phyloP scores from a whole-genome alignment of 805 yeast genomes.

The Candida berthetii region DNA sequence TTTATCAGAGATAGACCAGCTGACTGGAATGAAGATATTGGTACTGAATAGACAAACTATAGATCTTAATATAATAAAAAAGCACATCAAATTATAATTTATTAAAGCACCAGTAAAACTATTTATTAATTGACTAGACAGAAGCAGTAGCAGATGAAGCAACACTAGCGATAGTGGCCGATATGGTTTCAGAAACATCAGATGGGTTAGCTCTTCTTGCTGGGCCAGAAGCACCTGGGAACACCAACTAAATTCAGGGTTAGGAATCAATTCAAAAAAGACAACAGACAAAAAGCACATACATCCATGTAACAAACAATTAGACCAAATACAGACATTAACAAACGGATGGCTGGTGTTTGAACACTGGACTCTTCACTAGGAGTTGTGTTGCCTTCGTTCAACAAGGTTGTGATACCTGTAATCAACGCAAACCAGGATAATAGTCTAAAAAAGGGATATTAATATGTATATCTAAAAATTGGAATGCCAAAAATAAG shows the following conservation, averaged over 20 bases:
- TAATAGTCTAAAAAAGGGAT: slow-evolving; percentile 26
- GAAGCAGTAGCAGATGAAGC: slow-evolving; percentile 10
- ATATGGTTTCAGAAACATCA: slow-evolving; percentile 17
- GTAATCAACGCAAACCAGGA: slow-evolving; percentile 51
- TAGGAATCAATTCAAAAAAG: neutral
- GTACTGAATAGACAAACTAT: slow-evolving; percentile 26
- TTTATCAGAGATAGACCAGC: slow-evolving; percentile 76
- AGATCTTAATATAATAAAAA: no score
- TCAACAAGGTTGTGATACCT: slow-evolving; percentile 32
- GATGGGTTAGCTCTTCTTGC: slow-evolving; percentile 17
- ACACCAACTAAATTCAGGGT: neutral
- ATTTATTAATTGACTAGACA: neutral
- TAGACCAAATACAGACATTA: neutral
- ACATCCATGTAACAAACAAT: slow-evolving; percentile 50
- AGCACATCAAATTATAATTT: neutral
- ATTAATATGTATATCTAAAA: neutral
- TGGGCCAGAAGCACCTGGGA: slow-evolving; percentile 21
- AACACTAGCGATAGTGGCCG: slow-evolving; percentile 10
- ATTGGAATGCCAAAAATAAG: neutral
- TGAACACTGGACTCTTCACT: slow-evolving; percentile 25
- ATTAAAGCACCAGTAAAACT: neutral
- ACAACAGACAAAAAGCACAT: slow-evolving; percentile 32
- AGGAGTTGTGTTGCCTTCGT: slow-evolving; percentile 18
- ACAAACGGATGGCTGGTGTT: neutral
- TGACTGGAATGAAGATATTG: slow-evolving; percentile 82